Percentiles rank a stretch among this genome's conserved stretches.
phyloP scores from a whole-genome alignment of 2,329 filamentous ascomycete genomes.

The Stagonosporopsis vannaccii region DNA sequence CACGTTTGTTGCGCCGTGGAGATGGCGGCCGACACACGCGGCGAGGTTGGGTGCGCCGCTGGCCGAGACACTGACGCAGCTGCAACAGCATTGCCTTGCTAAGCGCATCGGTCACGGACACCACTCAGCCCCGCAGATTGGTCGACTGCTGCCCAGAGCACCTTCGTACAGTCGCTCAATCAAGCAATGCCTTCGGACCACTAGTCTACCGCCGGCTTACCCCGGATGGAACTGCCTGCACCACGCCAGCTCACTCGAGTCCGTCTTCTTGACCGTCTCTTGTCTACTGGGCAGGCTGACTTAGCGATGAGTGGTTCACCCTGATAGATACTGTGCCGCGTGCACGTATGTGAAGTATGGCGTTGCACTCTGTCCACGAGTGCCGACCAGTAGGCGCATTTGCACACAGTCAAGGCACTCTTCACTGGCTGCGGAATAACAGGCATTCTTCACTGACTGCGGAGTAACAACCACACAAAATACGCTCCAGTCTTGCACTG shows the following conservation, averaged over 20 bases:
- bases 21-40: slow-evolving; percentile 24
- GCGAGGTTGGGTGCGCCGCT: slow-evolving; percentile 20
- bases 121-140: slow-evolving; percentile 36
- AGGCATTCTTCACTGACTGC: too few relatives aligned
- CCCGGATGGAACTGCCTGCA: slow-evolving; percentile 16
- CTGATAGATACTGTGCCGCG: not conserved
- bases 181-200: slow-evolving; percentile 4
- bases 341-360: not conserved
- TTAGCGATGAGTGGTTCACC: not conserved
- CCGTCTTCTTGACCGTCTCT: slow-evolving; percentile 12
- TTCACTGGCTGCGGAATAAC: not conserved
- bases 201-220: slow-evolving; percentile 21
- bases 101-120: slow-evolving; percentile 7
- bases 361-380: not conserved
- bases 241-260: slow-evolving; percentile 8
- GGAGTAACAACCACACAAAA: not conserved
- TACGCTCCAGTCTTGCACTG: not conserved
- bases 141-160: slow-evolving; percentile 19
- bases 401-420: not conserved
- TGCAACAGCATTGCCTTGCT: slow-evolving; percentile 9
- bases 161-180: slow-evolving; percentile 1
- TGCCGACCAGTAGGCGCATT: not conserved
- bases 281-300: slow-evolving; percentile 21
- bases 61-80: slow-evolving; percentile 20
- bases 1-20: slow-evolving; percentile 7